phyloP scores from a whole-genome alignment of 2,329 filamentous ascomycete genomes.

The Zymoseptoria ardabiliae region DNA sequence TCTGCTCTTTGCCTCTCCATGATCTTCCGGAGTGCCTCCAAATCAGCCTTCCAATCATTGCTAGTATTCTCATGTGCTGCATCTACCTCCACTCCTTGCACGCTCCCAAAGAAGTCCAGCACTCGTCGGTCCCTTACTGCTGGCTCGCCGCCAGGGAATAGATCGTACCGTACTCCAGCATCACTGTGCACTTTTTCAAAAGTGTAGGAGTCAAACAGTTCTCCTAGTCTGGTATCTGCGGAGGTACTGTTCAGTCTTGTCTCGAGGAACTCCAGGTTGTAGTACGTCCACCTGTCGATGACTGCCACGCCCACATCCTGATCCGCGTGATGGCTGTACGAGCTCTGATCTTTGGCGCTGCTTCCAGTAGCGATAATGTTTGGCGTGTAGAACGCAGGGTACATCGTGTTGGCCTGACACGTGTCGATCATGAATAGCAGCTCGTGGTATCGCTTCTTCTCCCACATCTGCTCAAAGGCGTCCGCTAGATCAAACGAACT shows the following conservation, averaged over 20 bases:
- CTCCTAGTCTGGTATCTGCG: slow-evolving; percentile 82
- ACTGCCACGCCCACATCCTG: slow-evolving; percentile 97
- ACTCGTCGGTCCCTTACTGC: slow-evolving; percentile 72
- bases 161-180: slow-evolving; percentile 85
- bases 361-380: slow-evolving; percentile 98
- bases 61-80: slow-evolving; percentile 30
- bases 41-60: slow-evolving; percentile 55
- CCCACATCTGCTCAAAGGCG: slow-evolving; percentile 99
- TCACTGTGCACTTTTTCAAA: slow-evolving; percentile 89
- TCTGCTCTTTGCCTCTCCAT: slow-evolving; percentile 43
- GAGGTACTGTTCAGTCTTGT: slow-evolving; percentile 77
- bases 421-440: slow-evolving; percentile 99
- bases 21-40: slow-evolving; percentile 61
- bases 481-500: slow-evolving; percentile 92
- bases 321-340: slow-evolving; percentile 95
- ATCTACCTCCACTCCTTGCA: slow-evolving; percentile 87
- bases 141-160: slow-evolving; percentile 80
- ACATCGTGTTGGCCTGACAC: slow-evolving; percentile 99
- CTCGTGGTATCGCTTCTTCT: slow-evolving; percentile 98
- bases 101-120: slow-evolving; percentile 97
- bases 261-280: slow-evolving; percentile 95
- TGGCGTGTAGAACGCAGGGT: slow-evolving; percentile 93
- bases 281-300: slow-evolving; percentile 97
- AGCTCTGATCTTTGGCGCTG: slow-evolving; percentile 89
- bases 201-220: slow-evolving; percentile 94